A percentile compares a stretch with the other conserved stretches of the same genome.
Evolutionary conservation across 2,329 filamentous ascomycete species (phyloP).

Genomic region (Lecanicillium sp.): DNA sequence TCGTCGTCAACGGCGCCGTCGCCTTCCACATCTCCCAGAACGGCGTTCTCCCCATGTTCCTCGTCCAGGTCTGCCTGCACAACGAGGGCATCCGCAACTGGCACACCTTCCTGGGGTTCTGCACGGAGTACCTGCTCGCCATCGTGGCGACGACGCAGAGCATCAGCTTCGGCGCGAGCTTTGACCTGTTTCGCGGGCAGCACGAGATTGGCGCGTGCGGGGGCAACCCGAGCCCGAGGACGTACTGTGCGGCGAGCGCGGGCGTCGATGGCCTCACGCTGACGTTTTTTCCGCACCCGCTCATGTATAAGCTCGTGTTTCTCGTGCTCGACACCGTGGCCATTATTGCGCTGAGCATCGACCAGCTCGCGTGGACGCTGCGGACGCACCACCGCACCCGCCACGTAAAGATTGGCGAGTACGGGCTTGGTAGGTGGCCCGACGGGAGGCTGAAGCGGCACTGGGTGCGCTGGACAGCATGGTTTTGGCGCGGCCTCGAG

Average conservation of each 20-base stretch:
- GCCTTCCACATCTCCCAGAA: slow-evolving; percentile 33
- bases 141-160: slow-evolving; percentile 33
- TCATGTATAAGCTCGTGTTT: slow-evolving; percentile 33
- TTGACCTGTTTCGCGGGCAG: slow-evolving; percentile 29
- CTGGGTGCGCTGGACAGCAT: slow-evolving; percentile 25
- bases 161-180: slow-evolving; percentile 29
- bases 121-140: slow-evolving; percentile 32
- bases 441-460: slow-evolving; percentile 23
- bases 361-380: slow-evolving; percentile 32
- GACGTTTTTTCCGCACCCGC: slow-evolving; percentile 32
- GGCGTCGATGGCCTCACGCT: slow-evolving; percentile 29
- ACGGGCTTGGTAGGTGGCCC: slow-evolving; percentile 27
- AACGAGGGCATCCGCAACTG: slow-evolving; percentile 35
- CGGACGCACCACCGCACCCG: slow-evolving; percentile 28
- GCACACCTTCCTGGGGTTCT: slow-evolving; percentile 36
- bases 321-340: slow-evolving; percentile 31
- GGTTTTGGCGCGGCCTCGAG: slow-evolving; percentile 31
- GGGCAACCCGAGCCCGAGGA: slow-evolving; percentile 31
- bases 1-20: slow-evolving; percentile 32
- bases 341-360: slow-evolving; percentile 28
- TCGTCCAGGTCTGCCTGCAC: slow-evolving; percentile 32
- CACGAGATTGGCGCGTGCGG: slow-evolving; percentile 27
- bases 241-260: slow-evolving; percentile 31
- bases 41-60: slow-evolving; percentile 32
- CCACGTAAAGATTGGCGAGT: slow-evolving; percentile 26